Conservation (phyloP, 495 filamentous ascomycete genomes). For the Xylaria longipes region DNA sequence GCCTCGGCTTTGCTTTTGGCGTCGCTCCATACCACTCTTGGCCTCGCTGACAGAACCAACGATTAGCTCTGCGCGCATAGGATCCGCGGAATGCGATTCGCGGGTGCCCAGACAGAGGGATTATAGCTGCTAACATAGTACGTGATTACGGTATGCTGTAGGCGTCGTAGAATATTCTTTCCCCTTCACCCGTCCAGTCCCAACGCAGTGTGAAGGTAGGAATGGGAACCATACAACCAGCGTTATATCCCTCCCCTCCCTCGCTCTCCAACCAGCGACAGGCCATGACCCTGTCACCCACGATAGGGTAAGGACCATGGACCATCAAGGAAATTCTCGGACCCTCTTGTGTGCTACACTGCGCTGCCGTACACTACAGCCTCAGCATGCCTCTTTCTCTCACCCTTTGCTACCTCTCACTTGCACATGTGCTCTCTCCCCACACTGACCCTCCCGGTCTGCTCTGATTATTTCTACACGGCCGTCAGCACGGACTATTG, state of each 20-base stretch:
- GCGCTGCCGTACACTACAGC: conserved; percentile 14
- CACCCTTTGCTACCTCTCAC: conserved; percentile 16
- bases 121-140: conserved; percentile 2
- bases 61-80: conserved; percentile 6
- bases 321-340: conserved; percentile 19
- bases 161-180: conserved; percentile 15
- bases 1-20: conserved; percentile 29
- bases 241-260: conserved; percentile 23
- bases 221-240: conserved; percentile 23
- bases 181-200: conserved; percentile 7
- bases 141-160: conserved; percentile 12
- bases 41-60: conserved; percentile 20
- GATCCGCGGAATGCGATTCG: conserved; percentile 15
- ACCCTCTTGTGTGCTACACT: conserved; percentile 18
- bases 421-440: conserved; percentile 14
- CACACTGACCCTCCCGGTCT: conserved; percentile 13
- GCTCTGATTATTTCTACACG: conserved; percentile 13
- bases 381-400: conserved; percentile 21
- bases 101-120: conserved; percentile 14
- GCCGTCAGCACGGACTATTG: conserved; percentile 27
- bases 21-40: conserved; percentile 24
- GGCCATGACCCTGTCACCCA: conserved; percentile 23
- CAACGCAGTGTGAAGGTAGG: not conserved
- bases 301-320: conserved; percentile 20
- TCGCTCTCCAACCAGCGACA: conserved; percentile 25